Conservation (phyloP, 225 moss, liverwort and hornwort species). For the Bryoerythrophyllum caledonicum region DNA sequence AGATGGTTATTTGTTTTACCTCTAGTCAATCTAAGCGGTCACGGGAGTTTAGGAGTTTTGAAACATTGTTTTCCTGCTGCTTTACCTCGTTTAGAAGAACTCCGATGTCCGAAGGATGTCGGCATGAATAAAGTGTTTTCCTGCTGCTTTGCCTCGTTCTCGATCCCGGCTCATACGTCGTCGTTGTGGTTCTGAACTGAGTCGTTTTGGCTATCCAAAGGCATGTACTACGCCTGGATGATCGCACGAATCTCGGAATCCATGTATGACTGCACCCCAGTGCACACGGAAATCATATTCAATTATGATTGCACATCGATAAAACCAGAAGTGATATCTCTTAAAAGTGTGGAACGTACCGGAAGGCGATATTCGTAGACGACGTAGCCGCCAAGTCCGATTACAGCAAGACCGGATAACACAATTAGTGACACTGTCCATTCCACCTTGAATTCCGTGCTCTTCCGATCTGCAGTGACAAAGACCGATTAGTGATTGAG, state of each 20-base stretch:
- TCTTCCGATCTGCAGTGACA: constrained; percentile 39
- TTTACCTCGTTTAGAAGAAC: too few species aligned
- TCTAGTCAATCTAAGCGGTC: too few species aligned
- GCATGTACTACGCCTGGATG: constrained; percentile 70
- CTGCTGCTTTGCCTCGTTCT: background rate
- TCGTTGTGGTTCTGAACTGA: constrained; percentile 45
- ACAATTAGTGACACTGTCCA: constrained; percentile 59
- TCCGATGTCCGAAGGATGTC: too few species aligned
- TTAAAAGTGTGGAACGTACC: constrained; percentile 28
- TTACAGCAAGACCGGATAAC: constrained; percentile 35
- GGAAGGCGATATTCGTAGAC: constrained; percentile 82
- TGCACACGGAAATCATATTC: background rate
- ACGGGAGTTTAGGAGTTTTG: too few species aligned
- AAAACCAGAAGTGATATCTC: too few species aligned
- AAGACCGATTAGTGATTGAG: background rate
- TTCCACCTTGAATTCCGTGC: constrained; percentile 44
- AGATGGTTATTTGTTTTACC: too few species aligned
- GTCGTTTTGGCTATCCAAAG: constrained; percentile 59
- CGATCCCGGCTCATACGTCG: constrained; percentile 24
- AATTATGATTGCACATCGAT: too few species aligned
- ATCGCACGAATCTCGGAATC: constrained; percentile 65
- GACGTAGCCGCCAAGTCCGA: constrained; percentile 55
- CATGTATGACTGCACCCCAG: constrained; percentile 57
- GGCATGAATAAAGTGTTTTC: too few species aligned
- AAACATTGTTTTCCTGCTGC: too few species aligned